Base-by-base conservation (phyloP, 1,139 yeast genomes). In the Geotrichum klebahnii region DNA sequence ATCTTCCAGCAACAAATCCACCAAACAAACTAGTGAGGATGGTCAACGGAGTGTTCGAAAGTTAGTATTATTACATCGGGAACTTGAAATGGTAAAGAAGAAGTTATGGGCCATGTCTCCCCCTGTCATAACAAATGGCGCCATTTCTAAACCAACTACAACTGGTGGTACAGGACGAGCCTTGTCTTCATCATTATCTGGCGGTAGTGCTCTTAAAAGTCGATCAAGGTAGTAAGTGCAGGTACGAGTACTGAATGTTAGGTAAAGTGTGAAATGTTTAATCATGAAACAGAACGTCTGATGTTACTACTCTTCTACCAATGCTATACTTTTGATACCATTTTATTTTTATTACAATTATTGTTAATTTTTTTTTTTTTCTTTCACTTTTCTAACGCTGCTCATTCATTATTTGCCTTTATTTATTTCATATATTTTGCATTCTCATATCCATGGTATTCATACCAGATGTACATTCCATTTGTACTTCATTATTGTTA, bases 21-120 rank as follows among this genome's bases (percentile, higher is more conserved):
- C n/a, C n/a, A n/a, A n/a, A n/a, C n/a, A 50, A 3, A 44, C 14
- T 29, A 31, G 29, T 26, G 43, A 22, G 6, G 46, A 20, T 36
- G 45, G 37, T 36, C 56, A 24, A 23, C 22, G 29, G 40, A 29
- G 45, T 14, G 17, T 23, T 32, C 67, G 66, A 50, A 56, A 59
- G 50, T 56, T 70, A 37, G 46, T 70, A 53, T 48, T 58, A n/a
- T 59, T 71, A 67, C 74, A 70, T 53, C 58, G 62, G 12, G 68
- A 68, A 46, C 59, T 70, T 37, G 67, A 65, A 44, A 53, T 61
- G 20, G 68, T 73, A 73, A 70, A 70, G 54, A 60, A 61, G 52
- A 59, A 59, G 36, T 59, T 70, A 20, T 71, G 74, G 74, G 62
- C 60, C 10, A 50, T 48, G 24, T 37, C 52, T 5, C 48, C 52